These are phyloP conservation scores for Vairimorpha apis DNA, from an alignment of 371 early-diverging fungal species.

Conservation along the genomic window DNA sequence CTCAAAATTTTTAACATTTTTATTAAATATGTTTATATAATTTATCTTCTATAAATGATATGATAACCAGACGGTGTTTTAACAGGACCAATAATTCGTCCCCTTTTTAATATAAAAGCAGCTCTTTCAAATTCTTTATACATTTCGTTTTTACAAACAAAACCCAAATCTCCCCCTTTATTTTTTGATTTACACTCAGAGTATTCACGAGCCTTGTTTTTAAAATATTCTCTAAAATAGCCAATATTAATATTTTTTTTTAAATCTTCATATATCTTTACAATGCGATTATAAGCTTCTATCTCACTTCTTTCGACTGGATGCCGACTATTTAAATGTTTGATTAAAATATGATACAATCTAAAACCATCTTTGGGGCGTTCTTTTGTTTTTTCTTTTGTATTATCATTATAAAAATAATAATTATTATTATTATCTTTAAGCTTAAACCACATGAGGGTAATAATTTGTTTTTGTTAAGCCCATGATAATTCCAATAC, in stretches of 20 bases:
- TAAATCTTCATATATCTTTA: constrained; percentile 65
- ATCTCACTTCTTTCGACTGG: constrained; percentile 78
- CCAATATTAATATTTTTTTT: constrained; percentile 37
- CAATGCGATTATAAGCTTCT: constrained; percentile 71
- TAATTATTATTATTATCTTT: constrained; percentile 68
- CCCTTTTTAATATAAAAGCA: constrained; percentile 73
- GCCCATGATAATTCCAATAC: constrained; percentile 83
- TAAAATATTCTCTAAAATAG: constrained; percentile 64
- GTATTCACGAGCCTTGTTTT: constrained; percentile 67
- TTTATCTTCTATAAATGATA: constrained; percentile 66
- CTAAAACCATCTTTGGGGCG: constrained; percentile 66
- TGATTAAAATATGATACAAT: constrained; percentile 79
- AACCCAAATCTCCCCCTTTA: constrained; percentile 76
- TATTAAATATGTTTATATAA: not conserved
- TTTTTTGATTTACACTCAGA: constrained; percentile 81
- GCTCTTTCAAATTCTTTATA: constrained; percentile 78
- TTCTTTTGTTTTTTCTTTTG: constrained; percentile 74
- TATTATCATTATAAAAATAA: constrained; percentile 77
- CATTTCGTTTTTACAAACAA: constrained; percentile 73
- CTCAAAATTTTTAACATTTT: too few relatives aligned
- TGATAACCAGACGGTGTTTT: constrained; percentile 85
- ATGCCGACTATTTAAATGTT: constrained; percentile 73
- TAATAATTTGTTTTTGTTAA: not conserved
- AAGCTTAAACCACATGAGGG: constrained; percentile 25
- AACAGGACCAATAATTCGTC: constrained; percentile 72